Base-by-base conservation (phyloP, 2,329 filamentous ascomycete genomes). In the Penicillium concentricum region DNA sequence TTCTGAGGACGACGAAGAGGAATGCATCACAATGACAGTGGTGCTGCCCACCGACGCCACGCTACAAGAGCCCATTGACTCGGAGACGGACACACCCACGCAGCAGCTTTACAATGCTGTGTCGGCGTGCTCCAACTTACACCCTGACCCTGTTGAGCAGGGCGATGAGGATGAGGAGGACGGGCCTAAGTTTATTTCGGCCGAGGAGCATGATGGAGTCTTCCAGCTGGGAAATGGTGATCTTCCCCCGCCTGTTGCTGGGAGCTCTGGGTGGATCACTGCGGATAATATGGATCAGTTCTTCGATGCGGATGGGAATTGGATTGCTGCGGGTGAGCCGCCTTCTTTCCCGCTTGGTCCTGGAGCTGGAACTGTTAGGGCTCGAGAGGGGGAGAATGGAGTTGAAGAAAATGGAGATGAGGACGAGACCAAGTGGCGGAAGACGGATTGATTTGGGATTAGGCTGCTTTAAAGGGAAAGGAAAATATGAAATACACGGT, bases 221-320 rank as follows among this genome's bases (percentile, higher is more conserved):
- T 72, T 74, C 48, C 71, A 73, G 59, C 64, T 72, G 41, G 75
- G 76, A 8, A 67, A 71, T 43, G 74, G 75, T 2, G 76, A 72
- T 4, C 54, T 81, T 42, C 79, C 79, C 30, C 78, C 78, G 34
- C 74, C 79, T 4, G 72, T 81, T 66, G 76, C 75, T 35, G 78
- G 78, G 16, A 80, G 79, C 55, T 79, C 77, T 1, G 78, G 79
- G 9, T 81, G 78, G 79, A 80, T 97, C 69, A 97, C 93, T 16
- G 89, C 90, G 9, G 93, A 96, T 55, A 97, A 97, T 67, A 87
- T 96, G 71, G 81, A 88, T 61, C 84, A 96, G 64, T 96, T 86
- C 69, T 90, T 94, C 73, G 90, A 94, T 66, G 86, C 83, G 60
- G 83, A 92, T 9, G 91, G 91, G 3, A 92, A 93, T 69, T 93